These are phyloP conservation scores for Apiospora saccharicola DNA, from an alignment of 2,329 filamentous ascomycete genomes.

Conservation along the genomic window DNA sequence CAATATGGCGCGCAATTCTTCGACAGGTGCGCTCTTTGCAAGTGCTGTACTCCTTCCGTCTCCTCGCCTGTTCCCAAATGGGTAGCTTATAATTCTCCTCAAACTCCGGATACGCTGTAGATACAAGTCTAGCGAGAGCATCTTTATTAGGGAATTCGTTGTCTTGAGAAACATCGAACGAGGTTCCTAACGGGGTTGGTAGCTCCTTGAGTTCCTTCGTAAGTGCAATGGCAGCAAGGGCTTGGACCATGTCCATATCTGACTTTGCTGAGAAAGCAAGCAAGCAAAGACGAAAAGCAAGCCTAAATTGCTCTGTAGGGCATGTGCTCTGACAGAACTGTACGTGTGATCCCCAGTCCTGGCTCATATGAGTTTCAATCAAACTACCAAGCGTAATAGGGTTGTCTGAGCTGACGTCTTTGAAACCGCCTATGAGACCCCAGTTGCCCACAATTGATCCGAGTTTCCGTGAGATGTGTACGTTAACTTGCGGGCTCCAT, in stretches of 20 bases:
- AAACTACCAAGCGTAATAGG: not conserved
- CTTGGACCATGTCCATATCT: conserved; percentile 34
- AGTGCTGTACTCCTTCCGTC: not conserved
- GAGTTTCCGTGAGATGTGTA: not conserved
- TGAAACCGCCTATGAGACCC: conserved; percentile 42
- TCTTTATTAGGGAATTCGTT: not conserved
- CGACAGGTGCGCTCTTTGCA: not conserved
- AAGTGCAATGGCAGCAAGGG: not conserved
- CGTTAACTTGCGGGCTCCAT: not conserved
- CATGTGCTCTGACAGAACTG: conserved; percentile 33
- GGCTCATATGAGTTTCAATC: conserved; percentile 28
- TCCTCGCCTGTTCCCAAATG: not conserved
- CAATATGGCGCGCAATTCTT: not conserved
- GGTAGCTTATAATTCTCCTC: not conserved
- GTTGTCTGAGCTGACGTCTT: conserved; percentile 13
- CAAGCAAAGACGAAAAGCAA: conserved; percentile 37
- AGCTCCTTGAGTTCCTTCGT: not conserved
- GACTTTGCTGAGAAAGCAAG: conserved; percentile 37
- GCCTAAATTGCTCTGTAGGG: conserved; percentile 26
- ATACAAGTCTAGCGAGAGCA: not conserved
- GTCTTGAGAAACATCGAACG: not conserved
- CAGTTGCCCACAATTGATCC: conserved; percentile 30
- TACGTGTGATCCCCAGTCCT: conserved; percentile 41
- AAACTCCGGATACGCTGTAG: not conserved
- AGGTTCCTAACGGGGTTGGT: not conserved